Evolutionary conservation across 2,329 filamentous ascomycete species (phyloP).

Genomic region (Pseudopyricularia cyperi): DNA sequence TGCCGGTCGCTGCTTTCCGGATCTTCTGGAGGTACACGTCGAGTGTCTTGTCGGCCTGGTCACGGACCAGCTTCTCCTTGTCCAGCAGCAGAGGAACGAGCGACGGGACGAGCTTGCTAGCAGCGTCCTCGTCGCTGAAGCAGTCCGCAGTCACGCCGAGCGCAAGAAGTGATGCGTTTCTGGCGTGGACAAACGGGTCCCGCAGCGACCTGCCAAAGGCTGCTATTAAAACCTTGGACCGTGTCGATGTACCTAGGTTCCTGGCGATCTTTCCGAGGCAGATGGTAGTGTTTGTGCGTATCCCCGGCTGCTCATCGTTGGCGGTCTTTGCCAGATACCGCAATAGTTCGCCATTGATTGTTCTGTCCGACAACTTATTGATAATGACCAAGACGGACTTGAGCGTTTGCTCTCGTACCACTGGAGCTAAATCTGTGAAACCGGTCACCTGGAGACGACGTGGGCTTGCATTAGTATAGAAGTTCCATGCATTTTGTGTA

Average conservation of each 20-base stretch:
- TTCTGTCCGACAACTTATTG: slow-evolving; percentile 78
- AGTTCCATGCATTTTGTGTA: too few relatives aligned
- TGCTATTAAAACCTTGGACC: slow-evolving; percentile 82
- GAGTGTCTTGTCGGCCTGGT: slow-evolving; percentile 80
- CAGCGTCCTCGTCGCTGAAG: slow-evolving; percentile 84
- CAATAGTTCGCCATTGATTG: slow-evolving; percentile 85
- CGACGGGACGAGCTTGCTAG: slow-evolving; percentile 67
- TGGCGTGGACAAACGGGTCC: slow-evolving; percentile 88
- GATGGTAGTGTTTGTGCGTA: slow-evolving; percentile 95
- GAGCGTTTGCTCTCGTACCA: slow-evolving; percentile 90
- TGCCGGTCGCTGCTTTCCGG: slow-evolving; percentile 60
- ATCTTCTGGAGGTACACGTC: slow-evolving; percentile 76
- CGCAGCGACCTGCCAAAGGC: slow-evolving; percentile 81
- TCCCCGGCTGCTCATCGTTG: slow-evolving; percentile 94
- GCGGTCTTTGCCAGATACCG: slow-evolving; percentile 88
- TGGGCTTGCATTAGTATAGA: background rate
- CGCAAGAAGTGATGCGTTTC: slow-evolving; percentile 80
- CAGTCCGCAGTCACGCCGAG: slow-evolving; percentile 73
- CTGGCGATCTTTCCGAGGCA: slow-evolving; percentile 93
- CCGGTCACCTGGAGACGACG: slow-evolving; percentile 55
- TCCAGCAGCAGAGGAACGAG: slow-evolving; percentile 79
- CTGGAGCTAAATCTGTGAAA: slow-evolving; percentile 80
- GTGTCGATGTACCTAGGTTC: slow-evolving; percentile 63
- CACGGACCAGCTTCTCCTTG: slow-evolving; percentile 88
- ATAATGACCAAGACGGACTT: slow-evolving; percentile 86